Percentiles rank a stretch among this genome's conserved stretches.
phyloP scores from a whole-genome alignment of 1,284 basidiomycete genomes.

The Vanrija pseudolonga region DNA sequence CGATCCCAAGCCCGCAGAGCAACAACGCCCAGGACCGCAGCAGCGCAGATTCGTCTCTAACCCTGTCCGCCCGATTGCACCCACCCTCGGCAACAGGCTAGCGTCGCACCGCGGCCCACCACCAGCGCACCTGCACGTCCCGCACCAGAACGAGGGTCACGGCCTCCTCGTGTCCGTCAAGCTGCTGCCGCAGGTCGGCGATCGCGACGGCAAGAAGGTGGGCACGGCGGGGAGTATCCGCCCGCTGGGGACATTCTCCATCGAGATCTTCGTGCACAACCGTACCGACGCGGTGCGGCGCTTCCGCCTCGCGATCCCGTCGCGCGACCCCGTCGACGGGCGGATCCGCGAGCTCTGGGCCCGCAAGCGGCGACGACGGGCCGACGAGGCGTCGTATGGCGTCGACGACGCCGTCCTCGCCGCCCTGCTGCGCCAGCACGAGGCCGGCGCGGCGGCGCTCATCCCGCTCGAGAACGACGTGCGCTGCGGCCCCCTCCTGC shows the following conservation, averaged over 20 bases:
- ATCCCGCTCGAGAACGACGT: constrained; percentile 75
- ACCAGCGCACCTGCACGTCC: too few relatives aligned
- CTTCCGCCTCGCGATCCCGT: constrained; percentile 70
- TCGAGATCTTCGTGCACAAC: constrained; percentile 87
- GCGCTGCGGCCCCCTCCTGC: constrained; percentile 72
- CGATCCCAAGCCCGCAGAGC: constrained; percentile 2
- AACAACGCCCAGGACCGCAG: neutral
- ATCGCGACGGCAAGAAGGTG: neutral
- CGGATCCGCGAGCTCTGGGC: constrained; percentile 26
- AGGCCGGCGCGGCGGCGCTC: constrained; percentile 54
- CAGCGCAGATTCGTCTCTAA: constrained; percentile 9
- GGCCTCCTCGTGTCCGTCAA: constrained; percentile 68
- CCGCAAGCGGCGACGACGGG: constrained; percentile 12
- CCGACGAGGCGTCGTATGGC: constrained; percentile 22
- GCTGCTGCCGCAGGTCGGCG: constrained; percentile 49
- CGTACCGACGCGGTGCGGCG: constrained; percentile 69
- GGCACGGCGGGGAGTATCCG: constrained; percentile 53
- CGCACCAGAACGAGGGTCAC: constrained; percentile 13
- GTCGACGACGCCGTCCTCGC: constrained; percentile 43
- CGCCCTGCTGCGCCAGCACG: constrained; percentile 23
- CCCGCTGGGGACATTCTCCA: constrained; percentile 68
- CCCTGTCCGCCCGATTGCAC: neutral
- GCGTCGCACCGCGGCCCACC: too few relatives aligned
- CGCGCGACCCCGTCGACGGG: constrained; percentile 51
- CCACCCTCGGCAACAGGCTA: too few relatives aligned